These are phyloP conservation scores for Hymenoscyphus occultus DNA, from an alignment of 2,329 filamentous ascomycete species.

Conservation along the genomic window DNA sequence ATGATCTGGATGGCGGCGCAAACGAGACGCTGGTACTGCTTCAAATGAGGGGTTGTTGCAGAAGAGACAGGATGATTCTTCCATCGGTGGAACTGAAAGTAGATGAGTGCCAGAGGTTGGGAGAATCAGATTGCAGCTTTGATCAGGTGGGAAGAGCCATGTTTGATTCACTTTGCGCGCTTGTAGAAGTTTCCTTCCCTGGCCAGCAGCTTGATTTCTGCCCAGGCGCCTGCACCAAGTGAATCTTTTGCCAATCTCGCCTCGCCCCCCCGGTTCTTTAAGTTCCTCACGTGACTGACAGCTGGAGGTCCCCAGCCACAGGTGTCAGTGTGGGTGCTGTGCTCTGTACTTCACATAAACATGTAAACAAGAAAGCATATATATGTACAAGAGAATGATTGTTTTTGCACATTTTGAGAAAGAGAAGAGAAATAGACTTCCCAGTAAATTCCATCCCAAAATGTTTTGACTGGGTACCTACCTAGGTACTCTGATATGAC, in stretches of 20 bases:
- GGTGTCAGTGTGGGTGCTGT: too few relatives aligned
- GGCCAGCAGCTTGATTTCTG: not conserved
- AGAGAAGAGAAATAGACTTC: too few relatives aligned
- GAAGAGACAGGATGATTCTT: constrained; percentile 12
- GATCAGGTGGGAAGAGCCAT: constrained; percentile 4
- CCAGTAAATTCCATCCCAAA: too few relatives aligned
- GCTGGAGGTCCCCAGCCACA: too few relatives aligned
- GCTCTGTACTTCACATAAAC: too few relatives aligned
- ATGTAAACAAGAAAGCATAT: too few relatives aligned
- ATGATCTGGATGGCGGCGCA: constrained; percentile 22
- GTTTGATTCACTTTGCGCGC: constrained; percentile 2
- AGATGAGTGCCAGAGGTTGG: not conserved
- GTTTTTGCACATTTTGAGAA: too few relatives aligned
- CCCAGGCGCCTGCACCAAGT: too few relatives aligned
- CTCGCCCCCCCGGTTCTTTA: not conserved
- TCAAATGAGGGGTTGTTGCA: constrained; percentile 7
- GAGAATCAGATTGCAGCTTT: not conserved
- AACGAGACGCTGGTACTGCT: not conserved
- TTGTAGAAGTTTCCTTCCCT: not conserved
- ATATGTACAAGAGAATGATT: too few relatives aligned
- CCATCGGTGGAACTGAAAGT: not conserved
- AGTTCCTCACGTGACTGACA: not conserved
- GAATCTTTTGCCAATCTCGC: not conserved
- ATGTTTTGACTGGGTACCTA: too few relatives aligned
- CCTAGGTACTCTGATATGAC: not conserved